Evolutionary conservation across 352 stramenopile species (phyloP), one percentile per base, ranked within the genome.

Genomic region (Globisporangium cystogenes): DNA sequence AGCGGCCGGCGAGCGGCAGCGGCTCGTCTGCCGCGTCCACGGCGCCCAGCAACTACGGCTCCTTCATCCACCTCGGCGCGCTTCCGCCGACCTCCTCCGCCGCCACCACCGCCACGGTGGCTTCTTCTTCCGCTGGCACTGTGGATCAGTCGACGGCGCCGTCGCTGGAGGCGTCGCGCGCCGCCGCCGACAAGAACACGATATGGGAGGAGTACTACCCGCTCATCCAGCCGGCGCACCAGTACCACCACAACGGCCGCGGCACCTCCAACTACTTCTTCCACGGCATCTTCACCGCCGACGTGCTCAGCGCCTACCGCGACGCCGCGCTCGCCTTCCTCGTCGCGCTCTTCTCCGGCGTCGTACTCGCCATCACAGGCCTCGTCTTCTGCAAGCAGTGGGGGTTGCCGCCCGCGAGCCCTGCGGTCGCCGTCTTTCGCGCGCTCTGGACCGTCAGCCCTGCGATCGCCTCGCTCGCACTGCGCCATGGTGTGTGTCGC

Each of bases 201-300:
- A 94, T 94, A 24, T 94, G 84, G 84, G 84, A 94, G 39, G 84
- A 94, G 65, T 90, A 93, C 60, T 94, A 94, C 53, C 84, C 84
- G 53, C 82, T 94, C 44, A 79, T 94, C 48, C 84, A 94, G 63
- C 82, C 84, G 7, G 64, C 82, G 35, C 78, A 88, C 60, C 75
- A 89, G 67, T 90, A 91, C 54, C 76, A 91, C 60, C 65, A 87
- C 49, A 86, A 86, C 37, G 80, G 82, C 51, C 74, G 74, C 35
- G 72, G 72, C 44, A 77, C 76, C n/a, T 84, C 68, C 51, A 90
- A 87, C 67, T 90, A 88, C 53, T 94, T 94, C 59, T 94, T 90
- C 67, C 78, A 92, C 54, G 79, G 79, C 67, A 86, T 92, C 75
- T 92, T 93, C 62, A 87, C 79, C n/a, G 78, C 80, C 47, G 84